phyloP scores from a whole-genome alignment of 306 rosid species.

The Fragaria iinumae region DNA sequence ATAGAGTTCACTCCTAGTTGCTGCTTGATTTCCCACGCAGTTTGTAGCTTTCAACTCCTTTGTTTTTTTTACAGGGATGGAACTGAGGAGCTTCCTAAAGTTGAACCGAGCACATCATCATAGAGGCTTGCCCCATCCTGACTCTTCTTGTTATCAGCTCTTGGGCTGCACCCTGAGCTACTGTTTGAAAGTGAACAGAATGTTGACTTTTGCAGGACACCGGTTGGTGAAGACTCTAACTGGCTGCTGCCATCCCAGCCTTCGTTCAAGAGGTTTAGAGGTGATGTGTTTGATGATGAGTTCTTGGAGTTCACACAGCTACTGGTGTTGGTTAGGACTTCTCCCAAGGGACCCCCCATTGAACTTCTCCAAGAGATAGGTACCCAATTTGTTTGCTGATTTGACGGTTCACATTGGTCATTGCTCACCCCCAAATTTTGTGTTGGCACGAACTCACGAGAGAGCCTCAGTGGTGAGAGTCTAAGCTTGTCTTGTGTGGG shows the following conservation, averaged over 20 bases:
- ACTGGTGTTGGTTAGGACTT: constrained; percentile 38
- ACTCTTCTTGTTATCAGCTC: constrained; percentile 22
- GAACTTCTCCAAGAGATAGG: constrained; percentile 39
- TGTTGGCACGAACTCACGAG: constrained; percentile 33
- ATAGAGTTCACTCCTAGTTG: not conserved
- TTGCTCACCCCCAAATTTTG: constrained; percentile 31
- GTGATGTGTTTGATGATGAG: constrained; percentile 11
- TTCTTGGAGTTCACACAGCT: constrained; percentile 25
- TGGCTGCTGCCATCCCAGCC: constrained; percentile 47
- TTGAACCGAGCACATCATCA: constrained; percentile 35
- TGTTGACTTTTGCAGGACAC: constrained; percentile 47
- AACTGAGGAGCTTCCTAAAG: constrained; percentile 36
- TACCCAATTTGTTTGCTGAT: constrained; percentile 27
- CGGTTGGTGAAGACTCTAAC: constrained; percentile 46
- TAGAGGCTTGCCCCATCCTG: constrained; percentile 23
- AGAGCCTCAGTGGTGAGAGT: constrained; percentile 42
- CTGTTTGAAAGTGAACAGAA: constrained; percentile 51
- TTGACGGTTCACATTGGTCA: constrained; percentile 12
- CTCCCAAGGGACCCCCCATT: constrained; percentile 58
- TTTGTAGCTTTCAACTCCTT: constrained; percentile 1
- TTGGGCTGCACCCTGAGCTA: constrained; percentile 49
- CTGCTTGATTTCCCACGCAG: not conserved
- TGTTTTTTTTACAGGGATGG: constrained; percentile 33
- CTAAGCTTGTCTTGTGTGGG: constrained; percentile 32
- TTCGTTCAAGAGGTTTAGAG: constrained; percentile 36